phyloP scores from a whole-genome alignment of 2,329 filamentous ascomycete genomes.

The Fusarium sp. region DNA sequence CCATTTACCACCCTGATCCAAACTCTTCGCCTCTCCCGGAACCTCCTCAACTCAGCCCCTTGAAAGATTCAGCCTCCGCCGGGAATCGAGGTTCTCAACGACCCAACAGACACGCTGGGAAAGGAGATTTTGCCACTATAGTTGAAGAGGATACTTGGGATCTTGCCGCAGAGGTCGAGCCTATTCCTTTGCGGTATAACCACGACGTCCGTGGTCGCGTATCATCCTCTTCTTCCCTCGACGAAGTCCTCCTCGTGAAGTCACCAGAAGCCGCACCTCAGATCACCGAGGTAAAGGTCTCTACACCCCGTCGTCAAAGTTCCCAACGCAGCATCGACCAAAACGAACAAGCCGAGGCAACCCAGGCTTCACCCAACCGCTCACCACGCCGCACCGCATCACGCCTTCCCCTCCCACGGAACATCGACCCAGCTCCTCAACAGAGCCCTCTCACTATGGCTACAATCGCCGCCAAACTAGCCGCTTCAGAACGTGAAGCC shows the following conservation, averaged over 20 bases:
- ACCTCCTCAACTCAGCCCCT: conserved; percentile 65
- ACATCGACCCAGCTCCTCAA: conserved; percentile 59
- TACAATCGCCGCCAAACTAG: conserved; percentile 74
- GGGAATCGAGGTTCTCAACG: conserved; percentile 62
- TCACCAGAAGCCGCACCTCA: conserved; percentile 38
- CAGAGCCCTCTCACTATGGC: conserved; percentile 74
- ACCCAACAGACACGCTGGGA: conserved; percentile 46
- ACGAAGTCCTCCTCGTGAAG: conserved; percentile 53
- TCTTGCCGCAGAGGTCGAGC: conserved; percentile 51
- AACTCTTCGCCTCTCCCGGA: conserved; percentile 64
- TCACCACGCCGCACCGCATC: conserved; percentile 43
- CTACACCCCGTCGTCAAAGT: conserved; percentile 40
- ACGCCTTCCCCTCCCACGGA: conserved; percentile 53
- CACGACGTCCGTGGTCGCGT: conserved; percentile 43
- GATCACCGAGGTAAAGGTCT: conserved; percentile 24
- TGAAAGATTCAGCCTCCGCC: conserved; percentile 67
- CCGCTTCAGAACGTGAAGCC: conserved; percentile 74
- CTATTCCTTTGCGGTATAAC: conserved; percentile 13
- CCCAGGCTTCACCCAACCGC: conserved; percentile 33
- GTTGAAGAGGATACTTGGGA: conserved; percentile 65
- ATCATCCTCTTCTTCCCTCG: conserved; percentile 53
- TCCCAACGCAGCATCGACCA: conserved; percentile 27
- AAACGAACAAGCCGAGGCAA: conserved; percentile 31
- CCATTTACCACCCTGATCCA: conserved; percentile 47
- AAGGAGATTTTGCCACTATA: conserved; percentile 63